Evolutionary conservation across 495 filamentous ascomycete genomes (phyloP).

Genomic region (Cenococcum geophilum): DNA sequence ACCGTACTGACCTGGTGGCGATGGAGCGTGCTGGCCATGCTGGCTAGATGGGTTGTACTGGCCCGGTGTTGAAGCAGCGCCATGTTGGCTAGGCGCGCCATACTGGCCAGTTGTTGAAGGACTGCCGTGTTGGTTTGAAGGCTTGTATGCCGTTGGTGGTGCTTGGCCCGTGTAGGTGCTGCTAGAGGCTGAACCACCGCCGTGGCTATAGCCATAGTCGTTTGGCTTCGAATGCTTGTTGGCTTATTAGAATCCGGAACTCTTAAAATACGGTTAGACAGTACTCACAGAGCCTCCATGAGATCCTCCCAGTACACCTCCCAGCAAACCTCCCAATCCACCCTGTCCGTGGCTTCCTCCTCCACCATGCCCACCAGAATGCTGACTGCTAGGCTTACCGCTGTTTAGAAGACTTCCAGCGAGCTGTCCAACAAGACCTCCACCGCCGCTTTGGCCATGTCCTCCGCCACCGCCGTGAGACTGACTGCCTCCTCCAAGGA

Average conservation of each 20-base stretch:
- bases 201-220: constrained; percentile 35
- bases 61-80: not conserved
- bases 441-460: constrained; percentile 24
- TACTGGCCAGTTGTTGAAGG: constrained; percentile 2
- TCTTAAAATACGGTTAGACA: not conserved
- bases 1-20: constrained; percentile 17
- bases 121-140: constrained; percentile 13
- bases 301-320: constrained; percentile 24
- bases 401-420: constrained; percentile 35
- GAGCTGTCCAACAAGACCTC: constrained; percentile 36
- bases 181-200: constrained; percentile 21
- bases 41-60: constrained; percentile 9
- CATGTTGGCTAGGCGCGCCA: not conserved
- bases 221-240: constrained; percentile 17
- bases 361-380: constrained; percentile 34
- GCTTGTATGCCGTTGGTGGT: constrained; percentile 40
- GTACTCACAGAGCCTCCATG: constrained; percentile 32
- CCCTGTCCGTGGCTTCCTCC: constrained; percentile 24
- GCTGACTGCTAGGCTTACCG: constrained; percentile 24
- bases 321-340: constrained; percentile 27
- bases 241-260: not conserved
- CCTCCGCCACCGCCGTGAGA: constrained; percentile 29
- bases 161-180: constrained; percentile 39
- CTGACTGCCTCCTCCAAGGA: constrained; percentile 40
- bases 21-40: not conserved